Percentiles rank a stretch among this genome's conserved stretches.
phyloP scores from a whole-genome alignment of 2,329 filamentous ascomycete genomes.

The Leptographium flavum region DNA sequence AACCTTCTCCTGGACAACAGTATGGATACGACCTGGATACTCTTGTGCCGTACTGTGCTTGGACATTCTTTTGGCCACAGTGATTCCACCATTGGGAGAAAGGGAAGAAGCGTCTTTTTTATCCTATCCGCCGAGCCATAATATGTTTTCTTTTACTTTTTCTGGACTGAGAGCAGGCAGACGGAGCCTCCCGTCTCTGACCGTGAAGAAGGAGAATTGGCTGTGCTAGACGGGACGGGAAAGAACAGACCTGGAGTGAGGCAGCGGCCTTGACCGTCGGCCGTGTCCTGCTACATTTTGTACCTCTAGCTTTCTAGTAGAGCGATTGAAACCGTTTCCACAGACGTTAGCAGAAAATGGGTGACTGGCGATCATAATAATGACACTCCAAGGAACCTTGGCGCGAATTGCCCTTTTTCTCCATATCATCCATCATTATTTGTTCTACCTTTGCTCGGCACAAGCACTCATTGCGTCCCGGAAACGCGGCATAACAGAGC shows the following conservation, averaged over 20 bases:
- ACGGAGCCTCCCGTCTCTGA: not conserved
- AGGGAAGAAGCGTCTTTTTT: not conserved
- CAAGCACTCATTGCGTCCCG: too few species aligned
- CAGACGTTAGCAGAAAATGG: not conserved
- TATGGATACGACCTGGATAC: not conserved
- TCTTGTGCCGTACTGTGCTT: not conserved
- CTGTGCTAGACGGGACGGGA: not conserved
- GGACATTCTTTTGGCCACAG: not conserved
- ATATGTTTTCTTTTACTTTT: not conserved
- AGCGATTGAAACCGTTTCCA: not conserved
- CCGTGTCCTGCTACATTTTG: not conserved
- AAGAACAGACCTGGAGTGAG: not conserved
- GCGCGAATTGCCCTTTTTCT: not conserved
- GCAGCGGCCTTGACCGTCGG: not conserved
- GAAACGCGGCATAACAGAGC: too few species aligned
- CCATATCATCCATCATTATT: too few species aligned
- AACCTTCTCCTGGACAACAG: not conserved
- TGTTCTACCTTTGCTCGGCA: too few species aligned
- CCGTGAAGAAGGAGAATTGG: not conserved
- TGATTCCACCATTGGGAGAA: not conserved
- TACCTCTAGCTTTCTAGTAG: not conserved
- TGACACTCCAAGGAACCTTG: not conserved
- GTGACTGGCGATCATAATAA: not conserved
- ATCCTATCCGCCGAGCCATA: constrained; percentile 4
- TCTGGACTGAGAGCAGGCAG: not conserved